Percentiles rank a stretch among this genome's conserved stretches.
phyloP scores from a whole-genome alignment of 2,329 filamentous ascomycete species.

The Calonectria hongkongensis region DNA sequence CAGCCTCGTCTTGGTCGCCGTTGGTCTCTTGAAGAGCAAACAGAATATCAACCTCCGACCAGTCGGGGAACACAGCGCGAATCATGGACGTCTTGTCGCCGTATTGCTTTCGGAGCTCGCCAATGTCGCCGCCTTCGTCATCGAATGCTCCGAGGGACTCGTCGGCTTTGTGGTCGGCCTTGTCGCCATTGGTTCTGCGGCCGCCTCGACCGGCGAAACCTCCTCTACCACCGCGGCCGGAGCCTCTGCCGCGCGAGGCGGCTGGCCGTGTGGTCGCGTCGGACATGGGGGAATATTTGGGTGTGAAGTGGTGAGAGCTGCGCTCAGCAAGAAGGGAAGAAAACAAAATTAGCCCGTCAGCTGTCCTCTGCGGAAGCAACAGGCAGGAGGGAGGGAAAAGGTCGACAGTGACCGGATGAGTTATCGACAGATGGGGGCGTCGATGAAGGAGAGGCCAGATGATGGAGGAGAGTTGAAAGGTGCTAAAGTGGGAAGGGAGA shows the following conservation, averaged over 20 bases:
- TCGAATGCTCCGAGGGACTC: conserved; percentile 76
- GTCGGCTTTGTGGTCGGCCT: conserved; percentile 72
- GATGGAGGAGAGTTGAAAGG: conserved; percentile 53
- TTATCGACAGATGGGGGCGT: conserved; percentile 57
- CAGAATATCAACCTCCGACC: conserved; percentile 96
- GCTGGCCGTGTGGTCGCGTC: conserved; percentile 91
- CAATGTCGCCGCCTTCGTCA: conserved; percentile 89
- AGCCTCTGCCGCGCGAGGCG: conserved; percentile 91
- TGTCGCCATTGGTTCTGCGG: conserved; percentile 85
- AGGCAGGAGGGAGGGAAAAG: conserved; percentile 57
- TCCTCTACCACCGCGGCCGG: conserved; percentile 89
- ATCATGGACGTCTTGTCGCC: conserved; percentile 85
- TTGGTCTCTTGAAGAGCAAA: conserved; percentile 93
- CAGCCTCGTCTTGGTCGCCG: conserved; percentile 84
- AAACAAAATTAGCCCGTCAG: conserved; percentile 59
- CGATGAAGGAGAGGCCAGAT: conserved; percentile 55
- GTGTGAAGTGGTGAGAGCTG: conserved; percentile 57
- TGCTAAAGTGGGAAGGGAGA: conserved; percentile 55
- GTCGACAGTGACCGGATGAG: conserved; percentile 56
- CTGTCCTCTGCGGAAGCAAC: conserved; percentile 62
- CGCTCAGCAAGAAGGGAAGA: conserved; percentile 58
- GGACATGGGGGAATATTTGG: conserved; percentile 82
- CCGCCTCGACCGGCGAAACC: conserved; percentile 83
- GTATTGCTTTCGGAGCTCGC: conserved; percentile 93
- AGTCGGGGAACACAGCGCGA: conserved; percentile 95